These are phyloP conservation scores for Corylus americana DNA, from an alignment of 306 rosid genomes.

Conservation along the genomic window DNA sequence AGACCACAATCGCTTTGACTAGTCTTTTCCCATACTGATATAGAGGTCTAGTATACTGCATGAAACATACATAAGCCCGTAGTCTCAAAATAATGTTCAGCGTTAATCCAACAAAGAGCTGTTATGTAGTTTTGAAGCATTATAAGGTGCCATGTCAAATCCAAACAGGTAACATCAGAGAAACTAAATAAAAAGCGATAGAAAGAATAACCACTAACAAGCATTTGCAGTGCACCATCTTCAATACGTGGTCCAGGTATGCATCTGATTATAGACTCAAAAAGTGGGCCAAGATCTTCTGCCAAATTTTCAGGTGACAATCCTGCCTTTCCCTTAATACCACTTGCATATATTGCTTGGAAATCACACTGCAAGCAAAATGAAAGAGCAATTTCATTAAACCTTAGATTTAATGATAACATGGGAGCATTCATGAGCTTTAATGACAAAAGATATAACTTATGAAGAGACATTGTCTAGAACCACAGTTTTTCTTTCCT, in stretches of 20 bases:
- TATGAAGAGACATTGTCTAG: conserved; percentile 5
- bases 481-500: conserved; percentile 7
- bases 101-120: neutral
- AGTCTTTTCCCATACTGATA: neutral
- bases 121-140: neutral
- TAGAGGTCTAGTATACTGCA: neutral
- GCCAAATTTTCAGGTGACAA: conserved; percentile 82
- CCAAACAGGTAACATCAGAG: neutral
- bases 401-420: neutral
- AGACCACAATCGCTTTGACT: neutral
- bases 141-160: conserved; percentile 6
- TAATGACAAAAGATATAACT: conserved; percentile 13
- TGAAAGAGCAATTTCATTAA: conserved; percentile 19
- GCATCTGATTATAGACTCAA: conserved; percentile 93
- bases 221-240: conserved; percentile 97
- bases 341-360: conserved; percentile 97
- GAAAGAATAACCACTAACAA: conserved; percentile 58
- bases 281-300: conserved; percentile 97
- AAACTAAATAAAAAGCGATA: conserved; percentile 11
- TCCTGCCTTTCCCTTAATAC: conserved; percentile 94
- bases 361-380: conserved; percentile 74
- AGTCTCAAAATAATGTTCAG: neutral
- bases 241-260: conserved; percentile 97
- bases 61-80: neutral
- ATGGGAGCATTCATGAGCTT: conserved; percentile 24